phyloP scores from a whole-genome alignment of 768 basidiomycete genomes.

The Podaxis sp. region DNA sequence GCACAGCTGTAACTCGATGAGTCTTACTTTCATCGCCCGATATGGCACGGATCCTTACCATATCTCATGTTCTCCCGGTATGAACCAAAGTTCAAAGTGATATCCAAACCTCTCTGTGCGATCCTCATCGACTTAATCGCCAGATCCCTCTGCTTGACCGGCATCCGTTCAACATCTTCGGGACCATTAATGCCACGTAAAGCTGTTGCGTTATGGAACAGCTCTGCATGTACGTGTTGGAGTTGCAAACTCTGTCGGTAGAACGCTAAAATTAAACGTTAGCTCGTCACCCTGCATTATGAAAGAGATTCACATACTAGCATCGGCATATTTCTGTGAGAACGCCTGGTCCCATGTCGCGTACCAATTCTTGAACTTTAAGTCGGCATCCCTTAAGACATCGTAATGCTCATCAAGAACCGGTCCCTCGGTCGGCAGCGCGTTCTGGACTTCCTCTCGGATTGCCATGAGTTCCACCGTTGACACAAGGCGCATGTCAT shows the following conservation, averaged over 20 bases:
- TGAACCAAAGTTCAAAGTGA: conserved; percentile 79
- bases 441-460: conserved; percentile 83
- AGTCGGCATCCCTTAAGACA: conserved; percentile 70
- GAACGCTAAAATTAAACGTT: conserved; percentile 51
- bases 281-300: neutral
- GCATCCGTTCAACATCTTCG: conserved; percentile 86
- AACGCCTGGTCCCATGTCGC: conserved; percentile 77
- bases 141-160: conserved; percentile 69
- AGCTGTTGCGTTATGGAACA: conserved; percentile 84
- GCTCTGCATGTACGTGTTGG: conserved; percentile 82
- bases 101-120: conserved; percentile 77
- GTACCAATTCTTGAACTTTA: conserved; percentile 82
- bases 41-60: conserved; percentile 45
- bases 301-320: conserved; percentile 44
- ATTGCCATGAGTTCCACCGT: conserved; percentile 92
- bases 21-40: conserved; percentile 2
- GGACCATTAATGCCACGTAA: conserved; percentile 81
- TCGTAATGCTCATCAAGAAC: conserved; percentile 72
- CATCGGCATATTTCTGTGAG: conserved; percentile 81
- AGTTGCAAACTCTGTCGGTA: conserved; percentile 88
- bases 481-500: conserved; percentile 93
- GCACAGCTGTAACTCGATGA: conserved; percentile 57
- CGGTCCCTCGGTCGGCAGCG: conserved; percentile 73
- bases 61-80: conserved; percentile 94
- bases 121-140: conserved; percentile 83